Conservation (phyloP, 2,329 filamentous ascomycete species). For the Catunica adiposa region DNA sequence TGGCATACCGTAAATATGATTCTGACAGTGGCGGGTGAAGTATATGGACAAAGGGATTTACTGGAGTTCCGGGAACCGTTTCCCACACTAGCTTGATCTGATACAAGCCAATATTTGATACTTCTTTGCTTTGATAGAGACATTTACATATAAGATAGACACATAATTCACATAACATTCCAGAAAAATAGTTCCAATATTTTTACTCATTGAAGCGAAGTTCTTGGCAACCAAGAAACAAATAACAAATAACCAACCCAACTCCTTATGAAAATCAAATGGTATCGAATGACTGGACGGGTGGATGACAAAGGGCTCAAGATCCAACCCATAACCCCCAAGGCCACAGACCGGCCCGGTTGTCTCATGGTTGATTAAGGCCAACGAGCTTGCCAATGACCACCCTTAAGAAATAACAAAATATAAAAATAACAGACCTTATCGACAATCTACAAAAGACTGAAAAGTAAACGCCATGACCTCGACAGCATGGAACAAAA, state of each 20-base stretch:
- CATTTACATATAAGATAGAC: not conserved
- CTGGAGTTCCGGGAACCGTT: slow-evolving; percentile 56
- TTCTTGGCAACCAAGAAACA: not conserved
- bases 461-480: not conserved
- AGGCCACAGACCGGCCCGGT: no score
- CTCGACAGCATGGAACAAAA: not conserved
- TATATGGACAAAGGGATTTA: slow-evolving; percentile 78
- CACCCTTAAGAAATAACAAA: not conserved
- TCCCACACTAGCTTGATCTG: slow-evolving; percentile 20
- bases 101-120: not conserved
- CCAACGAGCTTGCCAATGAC: not conserved
- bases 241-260: not conserved
- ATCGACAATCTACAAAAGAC: slow-evolving; percentile 1
- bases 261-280: no score
- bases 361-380: no score
- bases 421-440: not conserved
- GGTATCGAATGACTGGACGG: no score
- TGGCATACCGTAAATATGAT: slow-evolving; percentile 82
- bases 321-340: no score
- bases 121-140: not conserved
- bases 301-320: no score
- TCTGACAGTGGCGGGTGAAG: slow-evolving; percentile 69
- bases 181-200: not conserved
- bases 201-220: not conserved
- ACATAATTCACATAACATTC: not conserved